These are phyloP conservation scores for Podochytrium sp. DNA, from an alignment of 192 early-diverging fungal genomes.

Conservation along the genomic window DNA sequence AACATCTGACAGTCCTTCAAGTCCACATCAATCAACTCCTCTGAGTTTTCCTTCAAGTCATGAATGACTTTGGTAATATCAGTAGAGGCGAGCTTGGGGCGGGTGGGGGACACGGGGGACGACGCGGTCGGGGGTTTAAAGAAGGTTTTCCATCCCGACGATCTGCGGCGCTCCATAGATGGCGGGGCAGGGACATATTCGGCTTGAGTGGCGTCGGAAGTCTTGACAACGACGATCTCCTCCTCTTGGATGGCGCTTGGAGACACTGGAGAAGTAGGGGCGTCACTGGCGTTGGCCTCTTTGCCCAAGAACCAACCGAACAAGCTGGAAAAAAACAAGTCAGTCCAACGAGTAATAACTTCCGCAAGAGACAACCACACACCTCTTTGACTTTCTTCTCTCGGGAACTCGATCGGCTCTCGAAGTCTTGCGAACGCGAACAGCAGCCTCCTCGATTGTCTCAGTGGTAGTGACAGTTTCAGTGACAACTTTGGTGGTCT, in stretches of 20 bases:
- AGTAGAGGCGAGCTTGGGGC: background rate
- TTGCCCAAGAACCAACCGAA: slow-evolving; percentile 26
- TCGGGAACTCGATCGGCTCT: background rate
- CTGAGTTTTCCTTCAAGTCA: slow-evolving; percentile 4
- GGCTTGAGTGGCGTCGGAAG: background rate
- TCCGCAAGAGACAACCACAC: background rate
- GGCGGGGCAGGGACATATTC: slow-evolving; percentile 5
- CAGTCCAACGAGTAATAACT: background rate
- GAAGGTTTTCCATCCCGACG: slow-evolving; percentile 23
- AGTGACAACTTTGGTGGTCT: background rate
- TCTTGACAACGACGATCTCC: slow-evolving; percentile 19
- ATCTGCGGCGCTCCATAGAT: slow-evolving; percentile 28
- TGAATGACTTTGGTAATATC: slow-evolving; percentile 20
- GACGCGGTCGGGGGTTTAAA: background rate
- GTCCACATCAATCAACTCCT: slow-evolving; percentile 8
- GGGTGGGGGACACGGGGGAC: background rate
- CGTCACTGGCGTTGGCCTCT: background rate
- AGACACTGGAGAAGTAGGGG: background rate
- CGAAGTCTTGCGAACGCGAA: slow-evolving; percentile 22
- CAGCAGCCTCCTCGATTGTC: background rate
- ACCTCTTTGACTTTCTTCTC: slow-evolving; percentile 21
- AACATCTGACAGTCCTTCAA: slow-evolving; percentile 35
- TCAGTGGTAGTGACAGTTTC: background rate
- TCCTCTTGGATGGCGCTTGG: background rate
- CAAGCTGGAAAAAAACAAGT: slow-evolving; percentile 6